A percentile compares a stretch with the other conserved stretches of the same genome.
These are phyloP conservation scores for Teratosphaeria epicoccoides DNA, from an alignment of 2,329 filamentous ascomycete genomes.

Conservation along the genomic window DNA sequence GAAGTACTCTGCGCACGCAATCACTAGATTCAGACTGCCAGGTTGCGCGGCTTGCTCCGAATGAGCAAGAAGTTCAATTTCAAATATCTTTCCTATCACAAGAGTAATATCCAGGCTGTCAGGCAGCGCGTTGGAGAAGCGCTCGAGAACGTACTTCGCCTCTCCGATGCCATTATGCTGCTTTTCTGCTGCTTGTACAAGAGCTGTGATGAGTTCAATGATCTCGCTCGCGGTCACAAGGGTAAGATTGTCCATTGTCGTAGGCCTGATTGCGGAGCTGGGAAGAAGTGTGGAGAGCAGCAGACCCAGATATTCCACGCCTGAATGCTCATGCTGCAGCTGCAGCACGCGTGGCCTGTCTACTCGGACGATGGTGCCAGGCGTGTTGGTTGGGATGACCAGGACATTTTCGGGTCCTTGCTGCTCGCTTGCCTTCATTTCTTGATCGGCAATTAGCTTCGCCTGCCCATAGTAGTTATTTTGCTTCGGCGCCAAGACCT, in stretches of 20 bases:
- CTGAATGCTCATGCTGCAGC: slow-evolving; percentile 67
- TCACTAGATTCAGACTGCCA: slow-evolving; percentile 55
- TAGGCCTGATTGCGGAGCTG: slow-evolving; percentile 29
- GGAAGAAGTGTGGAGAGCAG: slow-evolving; percentile 58
- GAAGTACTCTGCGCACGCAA: slow-evolving; percentile 73
- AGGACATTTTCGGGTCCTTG: slow-evolving; percentile 31
- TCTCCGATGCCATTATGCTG: slow-evolving; percentile 22
- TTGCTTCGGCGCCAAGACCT: slow-evolving; percentile 44
- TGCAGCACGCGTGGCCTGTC: slow-evolving; percentile 63
- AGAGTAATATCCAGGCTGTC: slow-evolving; percentile 63
- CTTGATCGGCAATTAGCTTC: slow-evolving; percentile 4
- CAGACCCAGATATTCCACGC: slow-evolving; percentile 67
- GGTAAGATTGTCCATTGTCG: slow-evolving; percentile 29
- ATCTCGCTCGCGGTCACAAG: slow-evolving; percentile 59
- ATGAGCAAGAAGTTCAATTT: slow-evolving; percentile 48
- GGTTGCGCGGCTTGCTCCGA: slow-evolving; percentile 46
- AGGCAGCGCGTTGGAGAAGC: slow-evolving; percentile 38
- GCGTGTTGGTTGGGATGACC: slow-evolving; percentile 54
- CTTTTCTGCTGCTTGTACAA: slow-evolving; percentile 41
- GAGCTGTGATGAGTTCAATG: slow-evolving; percentile 60
- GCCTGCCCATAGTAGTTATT: slow-evolving; percentile 4
- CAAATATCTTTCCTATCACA: slow-evolving; percentile 76
- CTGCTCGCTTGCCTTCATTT: slow-evolving; percentile 17
- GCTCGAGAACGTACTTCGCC: slow-evolving; percentile 38
- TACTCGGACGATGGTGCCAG: slow-evolving; percentile 65